phyloP scores from a whole-genome alignment of 2,329 filamentous ascomycete genomes.

The Penicillium sp. region DNA sequence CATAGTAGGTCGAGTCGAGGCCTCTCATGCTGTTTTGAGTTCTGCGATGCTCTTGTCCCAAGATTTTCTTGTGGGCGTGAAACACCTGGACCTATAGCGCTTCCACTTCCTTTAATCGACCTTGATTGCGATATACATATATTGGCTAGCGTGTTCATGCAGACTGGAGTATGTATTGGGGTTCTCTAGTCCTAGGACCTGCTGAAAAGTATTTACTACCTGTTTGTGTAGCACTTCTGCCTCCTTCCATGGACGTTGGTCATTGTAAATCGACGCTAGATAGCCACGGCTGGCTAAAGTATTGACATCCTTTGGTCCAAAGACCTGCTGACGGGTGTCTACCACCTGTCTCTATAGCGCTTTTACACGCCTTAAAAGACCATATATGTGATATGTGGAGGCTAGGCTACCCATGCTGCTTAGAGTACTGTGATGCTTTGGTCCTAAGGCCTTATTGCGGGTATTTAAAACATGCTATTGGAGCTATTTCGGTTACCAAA shows the following conservation, averaged over 20 bases:
- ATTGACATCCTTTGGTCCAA: background rate
- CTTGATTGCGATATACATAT: background rate
- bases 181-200: background rate
- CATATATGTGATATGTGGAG: background rate
- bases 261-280: background rate
- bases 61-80: background rate
- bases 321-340: background rate
- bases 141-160: background rate
- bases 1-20: conserved; percentile 6
- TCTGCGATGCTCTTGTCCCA: background rate
- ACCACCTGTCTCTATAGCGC: background rate
- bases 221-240: background rate
- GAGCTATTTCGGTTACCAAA: no score
- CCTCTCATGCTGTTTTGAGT: conserved; percentile 15
- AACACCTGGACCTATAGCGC: background rate
- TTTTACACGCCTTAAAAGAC: background rate
- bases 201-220: background rate
- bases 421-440: conserved; percentile 12
- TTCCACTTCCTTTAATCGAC: background rate
- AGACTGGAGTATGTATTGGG: background rate
- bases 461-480: conserved; percentile 15
- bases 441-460: conserved; percentile 11
- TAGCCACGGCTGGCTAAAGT: background rate
- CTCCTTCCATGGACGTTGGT: background rate
- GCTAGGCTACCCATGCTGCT: conserved; percentile 15